phyloP scores from a whole-genome alignment of 768 basidiomycete species.

The Leccinum variicolor region DNA sequence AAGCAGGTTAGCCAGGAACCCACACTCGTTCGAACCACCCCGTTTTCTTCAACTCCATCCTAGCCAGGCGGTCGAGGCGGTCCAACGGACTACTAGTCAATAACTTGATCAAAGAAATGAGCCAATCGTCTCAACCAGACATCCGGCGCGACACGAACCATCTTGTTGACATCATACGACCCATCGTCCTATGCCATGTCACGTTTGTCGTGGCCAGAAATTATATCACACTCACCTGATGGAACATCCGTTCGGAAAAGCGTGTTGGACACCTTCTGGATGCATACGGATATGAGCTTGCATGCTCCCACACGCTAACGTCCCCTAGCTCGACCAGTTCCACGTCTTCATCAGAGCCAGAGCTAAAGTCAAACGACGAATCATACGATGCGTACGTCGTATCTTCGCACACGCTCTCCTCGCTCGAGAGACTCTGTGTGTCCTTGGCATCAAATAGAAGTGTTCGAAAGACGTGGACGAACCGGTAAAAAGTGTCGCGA shows the following conservation, averaged over 20 bases:
- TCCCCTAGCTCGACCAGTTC: slow-evolving; percentile 14
- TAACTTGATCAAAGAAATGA: slow-evolving; percentile 16
- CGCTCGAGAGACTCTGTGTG: slow-evolving; percentile 17
- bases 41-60: slow-evolving; percentile 28
- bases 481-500: slow-evolving; percentile 20
- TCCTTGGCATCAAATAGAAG: neutral
- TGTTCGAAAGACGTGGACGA: neutral
- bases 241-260: neutral
- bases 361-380: slow-evolving; percentile 8
- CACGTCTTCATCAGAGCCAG: slow-evolving; percentile 18
- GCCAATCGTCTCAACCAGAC: neutral
- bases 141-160: slow-evolving; percentile 17
- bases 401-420: slow-evolving; percentile 9
- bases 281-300: slow-evolving; percentile 13
- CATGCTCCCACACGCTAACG: slow-evolving; percentile 13
- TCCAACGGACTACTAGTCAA: slow-evolving; percentile 25
- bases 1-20: neutral
- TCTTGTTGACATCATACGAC: slow-evolving; percentile 21
- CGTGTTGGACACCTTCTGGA: neutral
- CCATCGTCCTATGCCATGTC: slow-evolving; percentile 13
- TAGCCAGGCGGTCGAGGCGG: slow-evolving; percentile 27
- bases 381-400: slow-evolving; percentile 2
- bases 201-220: neutral
- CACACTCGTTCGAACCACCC: slow-evolving; percentile 31
- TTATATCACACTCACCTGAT: slow-evolving; percentile 12